Evolutionary conservation across 352 stramenopile species (phyloP).

Genomic region (Phytopythium ostracodes): DNA sequence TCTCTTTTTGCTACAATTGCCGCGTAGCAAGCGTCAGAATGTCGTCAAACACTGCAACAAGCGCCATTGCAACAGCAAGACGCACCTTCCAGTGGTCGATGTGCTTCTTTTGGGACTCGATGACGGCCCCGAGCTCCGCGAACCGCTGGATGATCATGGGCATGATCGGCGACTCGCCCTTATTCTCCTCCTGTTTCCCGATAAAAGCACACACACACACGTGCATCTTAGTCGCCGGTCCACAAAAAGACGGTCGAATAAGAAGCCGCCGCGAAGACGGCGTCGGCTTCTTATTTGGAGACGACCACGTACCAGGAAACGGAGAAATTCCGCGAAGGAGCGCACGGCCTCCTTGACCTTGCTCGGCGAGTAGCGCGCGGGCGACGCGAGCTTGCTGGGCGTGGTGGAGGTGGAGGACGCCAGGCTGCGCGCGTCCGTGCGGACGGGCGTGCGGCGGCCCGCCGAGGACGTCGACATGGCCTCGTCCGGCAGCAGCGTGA

Average conservation of each 20-base stretch:
- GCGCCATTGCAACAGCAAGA: background rate
- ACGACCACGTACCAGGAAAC: constrained; percentile 62
- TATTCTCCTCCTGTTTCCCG: constrained; percentile 80
- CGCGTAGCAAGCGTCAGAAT: background rate
- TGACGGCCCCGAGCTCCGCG: constrained; percentile 68
- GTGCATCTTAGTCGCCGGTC: background rate
- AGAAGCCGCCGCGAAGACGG: too few species aligned
- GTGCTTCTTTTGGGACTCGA: constrained; percentile 83
- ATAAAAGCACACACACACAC: constrained; percentile 22
- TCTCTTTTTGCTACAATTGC: constrained; percentile 50
- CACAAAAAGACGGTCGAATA: too few species aligned
- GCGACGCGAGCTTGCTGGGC: constrained; percentile 36
- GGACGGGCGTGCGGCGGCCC: constrained; percentile 12
- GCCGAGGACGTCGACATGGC: constrained; percentile 13
- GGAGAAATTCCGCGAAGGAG: constrained; percentile 77
- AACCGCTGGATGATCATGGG: constrained; percentile 75
- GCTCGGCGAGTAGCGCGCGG: constrained; percentile 62
- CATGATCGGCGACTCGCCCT: constrained; percentile 68
- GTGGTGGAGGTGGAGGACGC: constrained; percentile 22
- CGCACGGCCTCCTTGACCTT: constrained; percentile 77
- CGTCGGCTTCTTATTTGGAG: too few species aligned
- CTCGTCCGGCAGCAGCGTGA: constrained; percentile 52
- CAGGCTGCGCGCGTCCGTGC: background rate
- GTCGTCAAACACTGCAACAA: background rate
- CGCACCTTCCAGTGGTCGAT: constrained; percentile 78